phyloP scores from a whole-genome alignment of 2,329 filamentous ascomycete species.

The Fusarium lateritium region DNA sequence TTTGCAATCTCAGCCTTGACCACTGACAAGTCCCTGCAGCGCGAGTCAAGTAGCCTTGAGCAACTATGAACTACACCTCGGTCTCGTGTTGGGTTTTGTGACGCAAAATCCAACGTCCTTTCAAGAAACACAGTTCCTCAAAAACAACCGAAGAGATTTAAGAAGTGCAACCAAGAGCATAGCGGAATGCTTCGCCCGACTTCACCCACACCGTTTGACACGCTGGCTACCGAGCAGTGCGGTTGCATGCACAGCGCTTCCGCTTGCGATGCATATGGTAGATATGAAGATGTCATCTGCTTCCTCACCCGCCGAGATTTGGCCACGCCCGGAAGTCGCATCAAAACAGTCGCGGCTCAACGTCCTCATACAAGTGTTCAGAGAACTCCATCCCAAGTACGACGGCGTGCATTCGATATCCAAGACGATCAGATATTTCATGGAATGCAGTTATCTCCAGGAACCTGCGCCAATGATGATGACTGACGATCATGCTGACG shows the following conservation, averaged over 20 bases:
- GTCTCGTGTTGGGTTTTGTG: constrained; percentile 25
- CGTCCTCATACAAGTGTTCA: constrained; percentile 39
- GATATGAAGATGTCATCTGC: constrained; percentile 36
- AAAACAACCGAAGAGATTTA: constrained; percentile 34
- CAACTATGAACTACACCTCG: constrained; percentile 41
- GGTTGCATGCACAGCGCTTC: constrained; percentile 40
- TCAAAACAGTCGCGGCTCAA: constrained; percentile 40
- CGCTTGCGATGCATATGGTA: constrained; percentile 39
- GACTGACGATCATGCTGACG: constrained; percentile 5
- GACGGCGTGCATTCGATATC: constrained; percentile 43
- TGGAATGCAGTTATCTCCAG: constrained; percentile 34
- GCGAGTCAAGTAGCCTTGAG: constrained; percentile 35
- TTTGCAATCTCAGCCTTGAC: rapidly evolving
- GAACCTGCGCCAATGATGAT: constrained; percentile 1
- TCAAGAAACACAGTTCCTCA: constrained; percentile 26
- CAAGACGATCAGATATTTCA: constrained; percentile 41
- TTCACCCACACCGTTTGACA: constrained; percentile 23
- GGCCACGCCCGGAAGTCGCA: constrained; percentile 22
- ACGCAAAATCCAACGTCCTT: constrained; percentile 3
- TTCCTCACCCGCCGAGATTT: constrained; percentile 28
- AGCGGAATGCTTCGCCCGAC: constrained; percentile 31
- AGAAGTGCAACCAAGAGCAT: constrained; percentile 36
- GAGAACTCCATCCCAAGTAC: constrained; percentile 38
- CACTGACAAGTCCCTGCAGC: constrained; percentile 4
- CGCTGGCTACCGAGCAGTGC: constrained; percentile 43